Evolutionary conservation across 345 rosid genomes (phyloP).

Genomic region (Turnera subulata): DNA sequence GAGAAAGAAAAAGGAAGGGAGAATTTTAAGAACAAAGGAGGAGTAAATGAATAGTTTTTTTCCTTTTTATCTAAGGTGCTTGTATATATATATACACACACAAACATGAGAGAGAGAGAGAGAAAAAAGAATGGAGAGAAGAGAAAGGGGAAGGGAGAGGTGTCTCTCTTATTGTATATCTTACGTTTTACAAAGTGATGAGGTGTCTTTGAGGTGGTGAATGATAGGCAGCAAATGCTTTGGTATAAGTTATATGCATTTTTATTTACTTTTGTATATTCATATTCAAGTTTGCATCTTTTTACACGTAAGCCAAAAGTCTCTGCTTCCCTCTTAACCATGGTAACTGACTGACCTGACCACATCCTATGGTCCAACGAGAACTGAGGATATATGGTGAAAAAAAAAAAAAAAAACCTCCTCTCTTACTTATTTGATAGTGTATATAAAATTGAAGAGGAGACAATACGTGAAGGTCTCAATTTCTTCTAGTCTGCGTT

Average conservation of each 20-base stretch:
- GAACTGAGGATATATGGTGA: not conserved
- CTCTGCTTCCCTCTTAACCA: slow-evolving; percentile 22
- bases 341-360: slow-evolving; percentile 15
- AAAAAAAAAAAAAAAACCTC: too few relatives aligned
- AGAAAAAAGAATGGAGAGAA: slow-evolving; percentile 2
- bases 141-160: slow-evolving; percentile 16
- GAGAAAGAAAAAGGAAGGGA: too few relatives aligned
- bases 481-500: too few relatives aligned
- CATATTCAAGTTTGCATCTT: slow-evolving; percentile 15
- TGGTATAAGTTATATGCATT: not conserved
- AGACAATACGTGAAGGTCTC: too few relatives aligned
- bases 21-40: too few relatives aligned
- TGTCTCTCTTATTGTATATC: slow-evolving; percentile 36
- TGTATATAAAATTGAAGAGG: too few relatives aligned
- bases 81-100: not conserved
- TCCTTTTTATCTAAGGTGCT: not conserved
- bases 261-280: not conserved
- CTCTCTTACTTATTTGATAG: too few relatives aligned
- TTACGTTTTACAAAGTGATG: slow-evolving; percentile 41
- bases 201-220: slow-evolving; percentile 30
- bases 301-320: slow-evolving; percentile 33
- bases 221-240: not conserved
- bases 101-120: slow-evolving; percentile 15
- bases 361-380: slow-evolving; percentile 30
- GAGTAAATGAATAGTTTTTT: not conserved